Evolutionary conservation across 345 rosid genomes (phyloP), one percentile per base, ranked within the genome.

Genomic region (Eucalyptus viminalis): DNA sequence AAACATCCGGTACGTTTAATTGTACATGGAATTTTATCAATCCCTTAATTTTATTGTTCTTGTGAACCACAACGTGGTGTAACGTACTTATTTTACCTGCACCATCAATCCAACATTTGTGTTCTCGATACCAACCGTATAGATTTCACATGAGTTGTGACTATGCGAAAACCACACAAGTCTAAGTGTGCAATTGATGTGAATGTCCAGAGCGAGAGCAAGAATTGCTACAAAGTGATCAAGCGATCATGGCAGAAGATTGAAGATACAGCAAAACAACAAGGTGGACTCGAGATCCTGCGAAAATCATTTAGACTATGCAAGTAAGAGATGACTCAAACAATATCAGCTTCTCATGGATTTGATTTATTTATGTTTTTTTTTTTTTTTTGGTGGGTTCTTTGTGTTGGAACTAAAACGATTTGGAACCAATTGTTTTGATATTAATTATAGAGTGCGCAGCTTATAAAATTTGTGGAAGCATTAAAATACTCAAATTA

Each of bases 201-300:
- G 37, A n/a, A n/a, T 29, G 86, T 89, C 6, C 87, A 95, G 95
- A 91, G 93, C 4, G 94, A 91, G 87, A 93, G 96, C 25, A 93
- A 95, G 90, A 94, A 91, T 86, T 95, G 96, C 62, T 95, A 94
- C 93, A 90, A 90, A 80, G 95, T 93, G 91, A 93, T 95, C 27
- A 95, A 94, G 88, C 92, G 89, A 37, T 93, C 95, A 47, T 93
- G 95, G 96, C 80, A 93, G 50, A 87, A 88, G 65, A 93, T 95
- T 9, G 92, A 93, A 17, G 89, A 89, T 7, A 90, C 92, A 3
- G 92, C 89, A 31, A 85, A 67, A 19, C 90, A 62, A 87, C 85
- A 80, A 2, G 91, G 92, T n/a, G 96, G 96, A 15, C 92, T 89
- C 10, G 92, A 94, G 37, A 24, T 76, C 5, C 95, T 95, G 6